Evolutionary conservation across 768 basidiomycete genomes (phyloP), one percentile per base, ranked within the genome.

Genomic region (Tephrocybe sp.): DNA sequence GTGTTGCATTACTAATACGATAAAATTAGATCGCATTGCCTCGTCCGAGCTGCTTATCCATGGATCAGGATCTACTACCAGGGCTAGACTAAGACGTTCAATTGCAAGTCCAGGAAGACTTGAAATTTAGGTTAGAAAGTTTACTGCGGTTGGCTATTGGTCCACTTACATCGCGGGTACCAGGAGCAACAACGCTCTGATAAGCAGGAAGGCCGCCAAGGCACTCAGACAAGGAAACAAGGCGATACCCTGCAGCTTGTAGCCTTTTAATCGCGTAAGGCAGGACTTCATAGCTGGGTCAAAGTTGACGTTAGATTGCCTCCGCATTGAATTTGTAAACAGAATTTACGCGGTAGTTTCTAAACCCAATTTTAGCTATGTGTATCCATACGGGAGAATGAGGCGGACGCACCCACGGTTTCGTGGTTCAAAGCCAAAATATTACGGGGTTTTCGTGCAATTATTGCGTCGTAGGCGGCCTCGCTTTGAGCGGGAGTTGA

Each of bases 401-500:
- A 11, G 11, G 13, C 21, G 28, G 22, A 56, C 56, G 39, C 53
- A 72, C 72, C 64, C 39, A 67, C 56, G 3, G 66, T 66, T 53
- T 78, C 75, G 49, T 78, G 76, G 52, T 74, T 76, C 39, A 78
- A 61, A 0, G 72, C 57, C 22, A 78, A 54, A 35, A 75, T 65
- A 13, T 60, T 74, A 37, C 47, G 59, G 9, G 72, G 74, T 38
- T 66, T 66, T 9, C 53, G 13, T 0, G 46, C 49, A 24, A 72
- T 59, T 8, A 62, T 21, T 0, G 60, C 21, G 38, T 67, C 63
- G 41, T 75, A 75, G 1, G 45, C 26, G 9, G 37, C 45, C 48
- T 72, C 53, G 41, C 70, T 73, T 49, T 72, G 52, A 3, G 63
- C 57, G 5, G 56, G 55, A 5, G 70, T 61, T 5, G 69, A 64